Evolutionary conservation across 441 rosid genomes (phyloP).

Genomic region (Manihot esculenta): DNA sequence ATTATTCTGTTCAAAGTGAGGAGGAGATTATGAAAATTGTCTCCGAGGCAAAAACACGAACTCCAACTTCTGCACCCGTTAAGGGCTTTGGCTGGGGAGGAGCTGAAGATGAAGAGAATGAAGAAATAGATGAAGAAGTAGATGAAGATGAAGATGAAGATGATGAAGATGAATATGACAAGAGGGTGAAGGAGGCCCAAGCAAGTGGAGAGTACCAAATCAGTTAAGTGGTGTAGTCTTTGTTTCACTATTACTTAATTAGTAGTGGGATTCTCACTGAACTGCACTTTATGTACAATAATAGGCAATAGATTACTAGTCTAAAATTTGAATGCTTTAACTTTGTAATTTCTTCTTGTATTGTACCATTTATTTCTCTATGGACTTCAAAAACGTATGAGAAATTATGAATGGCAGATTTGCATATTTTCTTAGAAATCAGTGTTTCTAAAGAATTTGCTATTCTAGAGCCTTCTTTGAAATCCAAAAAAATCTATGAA

Average conservation of each 20-base stretch:
- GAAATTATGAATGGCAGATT: neutral
- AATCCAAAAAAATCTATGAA: no score
- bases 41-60: slow-evolving; percentile 72
- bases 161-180: slow-evolving; percentile 87
- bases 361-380: neutral
- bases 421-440: neutral
- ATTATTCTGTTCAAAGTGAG: slow-evolving; percentile 62
- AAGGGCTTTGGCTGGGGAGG: slow-evolving; percentile 65
- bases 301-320: neutral
- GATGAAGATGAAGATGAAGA: slow-evolving; percentile 59
- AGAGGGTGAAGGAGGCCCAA: slow-evolving; percentile 79
- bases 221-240: slow-evolving; percentile 22
- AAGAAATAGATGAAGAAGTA: slow-evolving; percentile 49
- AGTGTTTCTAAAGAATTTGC: no score
- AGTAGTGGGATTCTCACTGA: neutral
- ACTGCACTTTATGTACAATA: slow-evolving; percentile 19
- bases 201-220: slow-evolving; percentile 66
- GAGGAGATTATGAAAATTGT: slow-evolving; percentile 93
- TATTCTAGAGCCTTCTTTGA: no score
- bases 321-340: neutral
- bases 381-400: neutral
- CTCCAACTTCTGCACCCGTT: slow-evolving; percentile 41
- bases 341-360: neutral
- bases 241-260: neutral
- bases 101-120: slow-evolving; percentile 57